Evolutionary conservation across 768 basidiomycete species (phyloP).

Genomic region (Guyanaporus albipodus): DNA sequence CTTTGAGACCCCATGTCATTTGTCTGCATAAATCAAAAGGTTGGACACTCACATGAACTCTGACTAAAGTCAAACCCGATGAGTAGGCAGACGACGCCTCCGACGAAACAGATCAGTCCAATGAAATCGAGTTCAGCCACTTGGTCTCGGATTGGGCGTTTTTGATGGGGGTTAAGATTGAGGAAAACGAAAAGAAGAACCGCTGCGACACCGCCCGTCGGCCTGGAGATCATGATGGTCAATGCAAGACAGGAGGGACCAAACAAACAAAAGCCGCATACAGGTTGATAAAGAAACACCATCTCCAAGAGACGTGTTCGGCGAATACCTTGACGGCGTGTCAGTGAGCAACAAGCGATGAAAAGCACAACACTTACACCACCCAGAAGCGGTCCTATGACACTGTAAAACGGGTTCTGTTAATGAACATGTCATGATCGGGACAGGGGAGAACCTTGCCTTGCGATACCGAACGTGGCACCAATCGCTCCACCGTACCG

Average conservation of each 20-base stretch:
- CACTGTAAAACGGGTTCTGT: conserved; percentile 32
- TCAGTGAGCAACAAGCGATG: neutral
- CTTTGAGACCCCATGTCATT: conserved; percentile 28
- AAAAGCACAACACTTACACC: conserved; percentile 48
- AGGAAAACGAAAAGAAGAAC: conserved; percentile 66
- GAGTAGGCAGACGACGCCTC: conserved; percentile 62
- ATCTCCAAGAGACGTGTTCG: conserved; percentile 76
- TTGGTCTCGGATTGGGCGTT: conserved; percentile 54
- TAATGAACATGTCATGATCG: neutral
- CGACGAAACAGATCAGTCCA: conserved; percentile 59
- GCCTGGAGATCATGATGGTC: conserved; percentile 40
- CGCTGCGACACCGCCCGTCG: conserved; percentile 67
- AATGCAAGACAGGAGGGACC: neutral
- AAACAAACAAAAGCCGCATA: conserved; percentile 26
- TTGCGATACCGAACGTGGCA: conserved; percentile 73
- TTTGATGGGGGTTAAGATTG: conserved; percentile 72
- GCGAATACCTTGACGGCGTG: conserved; percentile 47
- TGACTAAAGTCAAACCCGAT: conserved; percentile 74
- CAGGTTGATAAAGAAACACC: conserved; percentile 83
- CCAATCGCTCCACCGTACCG: conserved; percentile 72
- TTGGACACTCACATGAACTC: conserved; percentile 48
- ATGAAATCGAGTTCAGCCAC: conserved; percentile 67
- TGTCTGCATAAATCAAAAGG: neutral
- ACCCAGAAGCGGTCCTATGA: conserved; percentile 78
- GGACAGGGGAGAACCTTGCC: conserved; percentile 23